phyloP scores from a whole-genome alignment of 2,329 filamentous ascomycete genomes.

The Colletotrichum simmondsii region DNA sequence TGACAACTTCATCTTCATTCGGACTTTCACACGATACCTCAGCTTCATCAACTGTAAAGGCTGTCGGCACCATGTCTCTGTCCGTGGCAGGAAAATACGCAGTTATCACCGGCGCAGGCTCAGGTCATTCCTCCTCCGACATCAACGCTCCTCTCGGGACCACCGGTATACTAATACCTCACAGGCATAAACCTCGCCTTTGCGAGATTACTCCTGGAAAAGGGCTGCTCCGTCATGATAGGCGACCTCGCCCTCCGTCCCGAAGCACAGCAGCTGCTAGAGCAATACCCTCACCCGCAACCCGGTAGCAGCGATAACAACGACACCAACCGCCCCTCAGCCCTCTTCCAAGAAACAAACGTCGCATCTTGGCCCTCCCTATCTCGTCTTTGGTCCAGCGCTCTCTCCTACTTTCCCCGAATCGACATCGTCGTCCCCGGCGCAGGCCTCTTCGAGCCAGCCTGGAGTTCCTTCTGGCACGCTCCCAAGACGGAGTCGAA shows the following conservation, averaged over 20 bases:
- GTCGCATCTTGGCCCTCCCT: constrained; percentile 50
- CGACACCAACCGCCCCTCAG: constrained; percentile 40
- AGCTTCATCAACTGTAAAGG: not conserved
- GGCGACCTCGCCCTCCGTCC: constrained; percentile 48
- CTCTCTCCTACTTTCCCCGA: constrained; percentile 41
- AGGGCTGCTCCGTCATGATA: constrained; percentile 50
- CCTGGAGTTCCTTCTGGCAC: constrained; percentile 49
- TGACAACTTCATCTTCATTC: not conserved
- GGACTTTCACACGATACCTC: not conserved
- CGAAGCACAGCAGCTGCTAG: constrained; percentile 47
- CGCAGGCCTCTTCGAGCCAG: constrained; percentile 51
- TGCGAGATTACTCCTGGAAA: constrained; percentile 44
- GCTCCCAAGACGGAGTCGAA: constrained; percentile 44
- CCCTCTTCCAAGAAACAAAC: constrained; percentile 49
- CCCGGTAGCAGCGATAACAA: too few species aligned
- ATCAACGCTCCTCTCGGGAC: too few species aligned
- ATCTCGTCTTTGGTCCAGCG: constrained; percentile 41
- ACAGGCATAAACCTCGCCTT: constrained; percentile 51
- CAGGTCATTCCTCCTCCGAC: constrained; percentile 26
- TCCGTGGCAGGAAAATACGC: constrained; percentile 42
- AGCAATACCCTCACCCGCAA: constrained; percentile 41
- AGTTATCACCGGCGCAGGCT: constrained; percentile 37
- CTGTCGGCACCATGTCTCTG: constrained; percentile 26
- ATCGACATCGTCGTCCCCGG: constrained; percentile 51
- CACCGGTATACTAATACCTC: too few species aligned